A percentile compares a stretch with the other conserved stretches of the same genome.
phyloP scores from a whole-genome alignment of 176 grass and related monocot species.

The Eleusine coracana region DNA sequence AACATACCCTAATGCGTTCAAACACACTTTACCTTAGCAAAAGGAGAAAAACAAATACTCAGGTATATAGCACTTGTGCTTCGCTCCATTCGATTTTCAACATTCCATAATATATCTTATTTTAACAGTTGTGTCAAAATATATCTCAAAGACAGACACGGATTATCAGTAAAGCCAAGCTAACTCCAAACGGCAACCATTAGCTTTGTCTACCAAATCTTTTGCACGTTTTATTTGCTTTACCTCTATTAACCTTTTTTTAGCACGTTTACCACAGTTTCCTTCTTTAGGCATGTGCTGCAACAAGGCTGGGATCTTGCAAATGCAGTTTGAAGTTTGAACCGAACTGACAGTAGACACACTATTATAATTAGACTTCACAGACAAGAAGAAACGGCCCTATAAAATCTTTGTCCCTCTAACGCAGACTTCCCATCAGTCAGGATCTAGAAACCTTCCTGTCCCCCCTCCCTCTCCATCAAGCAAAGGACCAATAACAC shows the following conservation, averaged over 20 bases:
- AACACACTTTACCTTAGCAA: background rate
- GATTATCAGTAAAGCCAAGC: background rate
- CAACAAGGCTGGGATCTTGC: background rate
- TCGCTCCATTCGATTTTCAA: background rate
- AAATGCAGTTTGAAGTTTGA: slow-evolving; percentile 40
- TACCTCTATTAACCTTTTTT: background rate
- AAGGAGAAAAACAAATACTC: background rate
- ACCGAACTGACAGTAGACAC: slow-evolving; percentile 37
- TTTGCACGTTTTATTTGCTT: slow-evolving; percentile 19
- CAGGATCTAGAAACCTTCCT: slow-evolving; percentile 35
- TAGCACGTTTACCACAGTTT: slow-evolving; percentile 26
- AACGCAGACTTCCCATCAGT: slow-evolving; percentile 29
- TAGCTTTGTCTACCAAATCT: background rate
- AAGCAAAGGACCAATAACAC: slow-evolving; percentile 33
- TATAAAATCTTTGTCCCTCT: slow-evolving; percentile 28
- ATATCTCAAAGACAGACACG: background rate
- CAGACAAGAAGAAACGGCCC: slow-evolving; percentile 21
- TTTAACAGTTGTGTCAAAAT: background rate
- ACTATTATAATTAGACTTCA: slow-evolving; percentile 41
- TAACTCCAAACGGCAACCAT: background rate
- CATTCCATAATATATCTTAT: background rate
- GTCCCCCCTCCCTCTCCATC: slow-evolving; percentile 6
- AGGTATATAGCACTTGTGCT: background rate
- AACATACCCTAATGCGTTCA: no score
- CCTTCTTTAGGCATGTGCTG: slow-evolving; percentile 29